These are phyloP conservation scores for Turritis glabra DNA, from an alignment of 345 rosid genomes.

Conservation along the genomic window DNA sequence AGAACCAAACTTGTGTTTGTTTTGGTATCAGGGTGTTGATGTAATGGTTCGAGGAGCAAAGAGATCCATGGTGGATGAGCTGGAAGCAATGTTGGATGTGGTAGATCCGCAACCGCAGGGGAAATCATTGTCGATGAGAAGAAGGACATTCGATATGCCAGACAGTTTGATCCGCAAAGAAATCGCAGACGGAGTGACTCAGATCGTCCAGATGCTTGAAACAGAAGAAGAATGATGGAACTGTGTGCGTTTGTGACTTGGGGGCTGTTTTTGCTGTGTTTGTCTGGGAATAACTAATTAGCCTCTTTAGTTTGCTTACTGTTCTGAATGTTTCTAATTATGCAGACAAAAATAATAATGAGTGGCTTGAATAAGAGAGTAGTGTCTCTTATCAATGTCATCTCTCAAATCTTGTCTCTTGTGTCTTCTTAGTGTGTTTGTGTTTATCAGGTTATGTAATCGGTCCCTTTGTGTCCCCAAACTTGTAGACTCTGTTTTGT, in stretches of 20 bases:
- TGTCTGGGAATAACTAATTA: slow-evolving; percentile 5
- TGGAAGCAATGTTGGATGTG: slow-evolving; percentile 89
- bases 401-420: slow-evolving; percentile 16
- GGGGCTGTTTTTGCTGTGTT: slow-evolving; percentile 34
- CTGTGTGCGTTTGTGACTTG: neutral
- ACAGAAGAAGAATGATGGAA: slow-evolving; percentile 45
- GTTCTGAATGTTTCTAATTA: slow-evolving; percentile 22
- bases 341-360: neutral
- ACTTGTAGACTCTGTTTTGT: slow-evolving; percentile 27
- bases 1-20: slow-evolving; percentile 1
- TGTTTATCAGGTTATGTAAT: slow-evolving; percentile 23
- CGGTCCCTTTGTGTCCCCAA: slow-evolving; percentile 2
- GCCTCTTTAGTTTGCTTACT: slow-evolving; percentile 23
- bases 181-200: slow-evolving; percentile 80
- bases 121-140: slow-evolving; percentile 67
- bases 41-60: slow-evolving; percentile 76
- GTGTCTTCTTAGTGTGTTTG: slow-evolving; percentile 22
- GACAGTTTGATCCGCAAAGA: slow-evolving; percentile 66
- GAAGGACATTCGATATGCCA: slow-evolving; percentile 91
- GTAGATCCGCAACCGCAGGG: slow-evolving; percentile 85
- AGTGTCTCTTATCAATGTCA: slow-evolving; percentile 1
- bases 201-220: slow-evolving; percentile 77
- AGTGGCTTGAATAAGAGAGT: slow-evolving; percentile 18
- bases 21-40: slow-evolving; percentile 68
- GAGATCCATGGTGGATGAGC: slow-evolving; percentile 84